These are phyloP conservation scores for Cenococcum geophilum DNA, from an alignment of 495 filamentous ascomycete genomes.

Conservation along the genomic window DNA sequence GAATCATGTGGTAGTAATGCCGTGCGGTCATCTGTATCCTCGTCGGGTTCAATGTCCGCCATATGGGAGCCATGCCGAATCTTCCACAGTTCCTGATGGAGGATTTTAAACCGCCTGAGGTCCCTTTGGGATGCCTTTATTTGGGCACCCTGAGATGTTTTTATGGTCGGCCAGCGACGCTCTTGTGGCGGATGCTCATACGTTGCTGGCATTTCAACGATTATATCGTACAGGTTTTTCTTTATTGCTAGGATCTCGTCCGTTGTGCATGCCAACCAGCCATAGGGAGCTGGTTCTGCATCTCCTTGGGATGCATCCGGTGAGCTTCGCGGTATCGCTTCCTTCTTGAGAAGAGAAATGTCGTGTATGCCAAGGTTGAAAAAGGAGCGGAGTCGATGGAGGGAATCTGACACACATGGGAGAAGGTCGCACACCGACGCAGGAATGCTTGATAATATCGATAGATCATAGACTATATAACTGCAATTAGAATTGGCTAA, in stretches of 20 bases:
- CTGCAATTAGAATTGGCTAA: neutral
- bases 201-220: constrained; percentile 68
- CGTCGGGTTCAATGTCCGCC: constrained; percentile 20
- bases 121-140: constrained; percentile 92
- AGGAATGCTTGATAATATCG: constrained; percentile 76
- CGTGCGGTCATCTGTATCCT: constrained; percentile 24
- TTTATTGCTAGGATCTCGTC: constrained; percentile 87
- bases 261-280: constrained; percentile 92
- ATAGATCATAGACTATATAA: constrained; percentile 79
- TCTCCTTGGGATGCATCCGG: constrained; percentile 18
- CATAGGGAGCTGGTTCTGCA: constrained; percentile 43
- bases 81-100: constrained; percentile 58
- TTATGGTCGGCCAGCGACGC: constrained; percentile 70
- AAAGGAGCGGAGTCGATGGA: constrained; percentile 67
- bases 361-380: constrained; percentile 92
- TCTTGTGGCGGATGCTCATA: constrained; percentile 52
- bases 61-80: constrained; percentile 23
- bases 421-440: constrained; percentile 59
- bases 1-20: constrained; percentile 24
- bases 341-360: constrained; percentile 66
- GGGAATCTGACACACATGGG: constrained; percentile 48
- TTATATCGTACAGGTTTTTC: constrained; percentile 74
- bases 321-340: constrained; percentile 28
- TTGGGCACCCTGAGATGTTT: constrained; percentile 50
- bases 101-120: constrained; percentile 65